Conservation (phyloP, 371 early-diverging fungal species). For the Mucor piriformis region DNA sequence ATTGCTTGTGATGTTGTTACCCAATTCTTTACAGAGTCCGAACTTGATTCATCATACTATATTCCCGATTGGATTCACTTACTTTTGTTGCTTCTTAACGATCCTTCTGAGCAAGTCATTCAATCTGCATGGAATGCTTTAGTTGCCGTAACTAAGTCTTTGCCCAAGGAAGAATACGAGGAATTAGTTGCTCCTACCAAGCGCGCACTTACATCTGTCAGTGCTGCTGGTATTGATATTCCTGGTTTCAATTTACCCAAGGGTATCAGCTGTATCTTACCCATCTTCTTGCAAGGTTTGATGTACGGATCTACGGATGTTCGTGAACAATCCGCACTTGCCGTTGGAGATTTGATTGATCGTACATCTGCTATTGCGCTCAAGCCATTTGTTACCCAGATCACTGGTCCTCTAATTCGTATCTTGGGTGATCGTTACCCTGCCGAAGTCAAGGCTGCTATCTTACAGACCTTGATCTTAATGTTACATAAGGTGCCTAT, state of each 20-base stretch:
- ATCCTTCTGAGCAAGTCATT: constrained; percentile 62
- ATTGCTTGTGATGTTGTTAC: constrained; percentile 64
- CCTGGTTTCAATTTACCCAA: constrained; percentile 92
- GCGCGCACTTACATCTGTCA: constrained; percentile 65
- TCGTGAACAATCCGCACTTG: constrained; percentile 86
- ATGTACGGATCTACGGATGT: constrained; percentile 85
- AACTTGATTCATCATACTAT: constrained; percentile 69
- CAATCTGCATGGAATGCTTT: constrained; percentile 80
- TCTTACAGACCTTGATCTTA: constrained; percentile 80
- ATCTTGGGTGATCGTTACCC: constrained; percentile 95
- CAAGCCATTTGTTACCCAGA: constrained; percentile 90
- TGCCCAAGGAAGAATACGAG: constrained; percentile 85
- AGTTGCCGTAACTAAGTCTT: constrained; percentile 76
- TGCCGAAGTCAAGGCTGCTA: constrained; percentile 88
- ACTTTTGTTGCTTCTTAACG: constrained; percentile 72
- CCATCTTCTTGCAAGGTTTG: constrained; percentile 93
- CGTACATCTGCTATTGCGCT: constrained; percentile 78
- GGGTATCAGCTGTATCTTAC: constrained; percentile 88
- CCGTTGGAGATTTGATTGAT: constrained; percentile 80
- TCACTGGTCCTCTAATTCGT: constrained; percentile 97
- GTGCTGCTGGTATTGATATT: constrained; percentile 66
- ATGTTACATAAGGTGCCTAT: constrained; percentile 84
- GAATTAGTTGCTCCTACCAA: constrained; percentile 74
- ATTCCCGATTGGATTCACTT: constrained; percentile 83
- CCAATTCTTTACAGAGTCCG: constrained; percentile 71